Conservation (phyloP, 2,329 filamentous ascomycete species). For the Alternaria longipes region DNA sequence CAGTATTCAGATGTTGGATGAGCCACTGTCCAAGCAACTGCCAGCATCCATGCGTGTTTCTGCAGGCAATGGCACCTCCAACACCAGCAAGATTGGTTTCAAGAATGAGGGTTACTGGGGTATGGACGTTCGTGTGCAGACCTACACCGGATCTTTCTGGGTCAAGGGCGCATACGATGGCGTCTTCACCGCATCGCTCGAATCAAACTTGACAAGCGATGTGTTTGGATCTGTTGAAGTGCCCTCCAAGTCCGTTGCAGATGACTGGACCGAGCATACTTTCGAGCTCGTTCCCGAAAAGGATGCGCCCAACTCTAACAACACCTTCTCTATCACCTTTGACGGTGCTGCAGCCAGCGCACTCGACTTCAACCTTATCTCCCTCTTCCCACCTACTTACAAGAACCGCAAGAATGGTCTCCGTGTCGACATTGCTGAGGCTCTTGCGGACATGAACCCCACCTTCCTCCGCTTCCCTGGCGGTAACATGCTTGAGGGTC, state of each 20-base stretch:
- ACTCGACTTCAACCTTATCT: conserved; percentile 61
- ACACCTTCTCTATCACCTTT: conserved; percentile 62
- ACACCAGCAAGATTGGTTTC: conserved; percentile 56
- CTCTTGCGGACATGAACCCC: conserved; percentile 54
- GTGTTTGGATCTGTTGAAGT: conserved; percentile 51
- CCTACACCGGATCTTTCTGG: conserved; percentile 63
- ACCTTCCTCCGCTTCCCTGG: conserved; percentile 62
- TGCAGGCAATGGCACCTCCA: conserved; percentile 44
- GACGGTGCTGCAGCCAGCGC: conserved; percentile 47
- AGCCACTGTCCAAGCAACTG: conserved; percentile 57
- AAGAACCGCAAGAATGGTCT: conserved; percentile 62
- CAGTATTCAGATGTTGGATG: conserved; percentile 50
- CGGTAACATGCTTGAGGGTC: conserved; percentile 58
- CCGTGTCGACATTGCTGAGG: conserved; percentile 60
- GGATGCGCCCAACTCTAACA: conserved; percentile 58
- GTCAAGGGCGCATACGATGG: conserved; percentile 52
- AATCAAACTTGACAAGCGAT: conserved; percentile 54
- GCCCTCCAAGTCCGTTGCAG: conserved; percentile 40
- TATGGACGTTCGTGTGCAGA: conserved; percentile 59
- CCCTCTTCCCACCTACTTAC: conserved; percentile 64
- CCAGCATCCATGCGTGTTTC: conserved; percentile 56
- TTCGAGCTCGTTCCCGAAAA: conserved; percentile 50
- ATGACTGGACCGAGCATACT: conserved; percentile 54
- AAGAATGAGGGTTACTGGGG: conserved; percentile 63
- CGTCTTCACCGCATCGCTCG: conserved; percentile 51